Evolutionary conservation across 805 yeast species (phyloP).

Genomic region (Schizosaccharomyces osmophilus): DNA sequence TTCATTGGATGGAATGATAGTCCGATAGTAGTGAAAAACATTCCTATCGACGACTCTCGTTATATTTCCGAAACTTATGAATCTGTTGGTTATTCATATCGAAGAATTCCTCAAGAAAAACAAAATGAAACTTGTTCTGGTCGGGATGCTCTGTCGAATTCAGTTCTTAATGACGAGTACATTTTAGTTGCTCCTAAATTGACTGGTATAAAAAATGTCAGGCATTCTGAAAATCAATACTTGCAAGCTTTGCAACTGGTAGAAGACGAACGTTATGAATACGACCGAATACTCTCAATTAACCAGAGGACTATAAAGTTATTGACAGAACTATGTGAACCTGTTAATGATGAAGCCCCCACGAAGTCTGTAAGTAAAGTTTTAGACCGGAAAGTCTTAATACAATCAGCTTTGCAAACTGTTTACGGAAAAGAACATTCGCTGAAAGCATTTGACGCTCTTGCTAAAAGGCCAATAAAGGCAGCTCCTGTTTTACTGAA

Average conservation of each 20-base stretch:
- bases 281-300: conserved; percentile 85
- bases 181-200: neutral
- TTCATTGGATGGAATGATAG: neutral
- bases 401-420: conserved; percentile 17
- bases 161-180: neutral
- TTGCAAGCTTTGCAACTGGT: conserved; percentile 86
- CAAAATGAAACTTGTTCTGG: neutral
- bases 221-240: conserved; percentile 84
- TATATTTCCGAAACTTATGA: neutral
- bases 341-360: neutral
- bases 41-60: neutral
- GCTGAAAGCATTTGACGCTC: conserved; percentile 81
- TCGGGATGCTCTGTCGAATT: neutral
- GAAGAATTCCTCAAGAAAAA: neutral
- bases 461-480: conserved; percentile 81
- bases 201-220: neutral
- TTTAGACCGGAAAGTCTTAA: neutral
- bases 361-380: neutral
- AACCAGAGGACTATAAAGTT: conserved; percentile 87
- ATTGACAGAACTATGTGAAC: conserved; percentile 60
- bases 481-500: conserved; percentile 84
- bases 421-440: conserved; percentile 88
- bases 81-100: neutral
- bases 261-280: conserved; percentile 94
- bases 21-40: neutral